Evolutionary conservation across 2,329 filamentous ascomycete genomes (phyloP).

Genomic region (Exophiala bonariae): DNA sequence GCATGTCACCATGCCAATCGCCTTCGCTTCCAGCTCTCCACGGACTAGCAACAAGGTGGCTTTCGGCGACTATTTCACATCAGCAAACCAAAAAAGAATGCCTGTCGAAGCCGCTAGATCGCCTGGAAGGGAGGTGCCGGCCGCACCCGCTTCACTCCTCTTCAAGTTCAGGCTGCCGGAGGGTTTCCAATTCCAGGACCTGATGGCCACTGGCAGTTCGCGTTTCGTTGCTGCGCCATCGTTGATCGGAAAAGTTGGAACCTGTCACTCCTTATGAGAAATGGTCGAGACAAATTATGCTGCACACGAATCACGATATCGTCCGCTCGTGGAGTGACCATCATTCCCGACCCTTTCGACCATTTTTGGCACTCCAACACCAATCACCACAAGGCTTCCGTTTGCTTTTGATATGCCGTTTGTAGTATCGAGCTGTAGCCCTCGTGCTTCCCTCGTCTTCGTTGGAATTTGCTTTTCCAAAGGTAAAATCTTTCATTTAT

Average conservation of each 20-base stretch:
- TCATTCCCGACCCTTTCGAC: slow-evolving; percentile 8
- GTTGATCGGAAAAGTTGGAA: too few species aligned
- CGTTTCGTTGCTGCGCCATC: slow-evolving; percentile 12
- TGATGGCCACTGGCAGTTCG: too few species aligned
- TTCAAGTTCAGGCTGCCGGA: too few species aligned
- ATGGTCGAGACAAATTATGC: slow-evolving; percentile 6
- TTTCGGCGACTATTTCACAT: too few species aligned
- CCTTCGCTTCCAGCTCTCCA: too few species aligned
- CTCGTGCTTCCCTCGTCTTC: slow-evolving; percentile 6
- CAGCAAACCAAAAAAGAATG: too few species aligned
- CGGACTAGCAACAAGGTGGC: too few species aligned
- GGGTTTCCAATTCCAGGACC: too few species aligned
- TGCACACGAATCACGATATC: not conserved
- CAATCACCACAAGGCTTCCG: slow-evolving; percentile 12
- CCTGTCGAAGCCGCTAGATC: too few species aligned
- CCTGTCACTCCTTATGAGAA: slow-evolving; percentile 11
- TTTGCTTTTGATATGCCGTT: slow-evolving; percentile 16
- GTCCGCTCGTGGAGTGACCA: slow-evolving; percentile 17
- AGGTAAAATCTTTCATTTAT: slow-evolving; percentile 1
- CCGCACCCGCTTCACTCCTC: slow-evolving; percentile 9
- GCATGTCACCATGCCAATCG: too few species aligned
- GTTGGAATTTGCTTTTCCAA: slow-evolving; percentile 4
- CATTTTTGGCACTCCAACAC: slow-evolving; percentile 6
- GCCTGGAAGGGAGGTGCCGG: too few species aligned
- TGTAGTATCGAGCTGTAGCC: slow-evolving; percentile 7